Conservation (phyloP, 1,284 basidiomycete species). For the Caloboletus inedulis region DNA sequence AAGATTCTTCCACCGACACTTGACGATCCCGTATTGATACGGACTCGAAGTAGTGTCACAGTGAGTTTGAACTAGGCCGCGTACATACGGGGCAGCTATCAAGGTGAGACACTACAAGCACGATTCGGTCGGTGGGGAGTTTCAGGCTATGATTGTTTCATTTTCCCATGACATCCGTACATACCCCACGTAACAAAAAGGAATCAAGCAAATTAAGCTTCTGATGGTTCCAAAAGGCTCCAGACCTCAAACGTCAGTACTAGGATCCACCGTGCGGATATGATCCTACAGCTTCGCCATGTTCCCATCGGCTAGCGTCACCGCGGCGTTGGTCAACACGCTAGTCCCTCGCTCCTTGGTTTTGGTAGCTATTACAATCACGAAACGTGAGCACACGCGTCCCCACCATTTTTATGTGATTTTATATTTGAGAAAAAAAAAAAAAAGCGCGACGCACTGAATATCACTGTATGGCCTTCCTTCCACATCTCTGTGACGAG, state of each 20-base stretch:
- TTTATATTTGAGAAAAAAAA: background rate
- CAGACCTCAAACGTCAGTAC: background rate
- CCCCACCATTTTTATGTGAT: background rate
- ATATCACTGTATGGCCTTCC: conserved; percentile 88
- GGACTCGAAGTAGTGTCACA: background rate
- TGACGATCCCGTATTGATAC: background rate
- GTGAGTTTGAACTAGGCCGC: background rate
- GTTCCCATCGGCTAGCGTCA: conserved; percentile 52
- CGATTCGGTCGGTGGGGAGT: background rate
- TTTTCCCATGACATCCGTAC: background rate
- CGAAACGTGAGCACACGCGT: background rate
- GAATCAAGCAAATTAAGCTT: background rate
- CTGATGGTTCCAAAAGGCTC: conserved; percentile 14
- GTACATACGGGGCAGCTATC: background rate
- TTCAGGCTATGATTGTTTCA: background rate
- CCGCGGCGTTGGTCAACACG: conserved; percentile 74
- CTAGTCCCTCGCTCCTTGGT: conserved; percentile 73
- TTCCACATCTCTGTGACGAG: conserved; percentile 98
- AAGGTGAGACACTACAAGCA: background rate
- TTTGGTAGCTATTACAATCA: conserved; percentile 52
- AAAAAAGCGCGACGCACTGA: conserved; percentile 55
- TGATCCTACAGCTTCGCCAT: conserved; percentile 61
- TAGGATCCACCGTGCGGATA: too few species aligned
- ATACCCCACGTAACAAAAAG: background rate
- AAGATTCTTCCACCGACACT: too few species aligned